Evolutionary conservation across 1,284 basidiomycete genomes (phyloP).

Genomic region (Melampsora medusae): DNA sequence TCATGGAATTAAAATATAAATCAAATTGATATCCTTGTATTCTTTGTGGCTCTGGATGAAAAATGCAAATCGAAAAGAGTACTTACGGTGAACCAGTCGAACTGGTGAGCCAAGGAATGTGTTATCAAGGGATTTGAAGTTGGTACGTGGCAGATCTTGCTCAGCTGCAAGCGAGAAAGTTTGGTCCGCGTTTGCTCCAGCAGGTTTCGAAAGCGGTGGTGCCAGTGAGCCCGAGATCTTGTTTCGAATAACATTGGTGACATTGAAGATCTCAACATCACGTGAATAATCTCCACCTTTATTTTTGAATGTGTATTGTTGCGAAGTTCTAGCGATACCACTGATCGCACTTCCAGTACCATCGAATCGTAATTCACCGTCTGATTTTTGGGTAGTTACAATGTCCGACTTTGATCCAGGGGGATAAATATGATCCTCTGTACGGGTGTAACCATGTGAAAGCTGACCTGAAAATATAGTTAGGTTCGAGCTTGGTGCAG

Average conservation of each 20-base stretch:
- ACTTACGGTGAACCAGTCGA: too few relatives aligned
- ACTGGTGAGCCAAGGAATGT: too few relatives aligned
- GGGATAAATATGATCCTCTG: background rate
- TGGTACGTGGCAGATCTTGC: too few relatives aligned
- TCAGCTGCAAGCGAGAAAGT: too few relatives aligned
- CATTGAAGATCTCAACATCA: slow-evolving; percentile 9
- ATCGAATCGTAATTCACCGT: slow-evolving; percentile 16
- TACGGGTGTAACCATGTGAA: slow-evolving; percentile 11
- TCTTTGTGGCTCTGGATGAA: too few relatives aligned
- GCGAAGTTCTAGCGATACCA: slow-evolving; percentile 24
- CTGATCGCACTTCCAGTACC: background rate
- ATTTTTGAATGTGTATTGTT: slow-evolving; percentile 22
- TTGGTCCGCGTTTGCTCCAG: too few relatives aligned
- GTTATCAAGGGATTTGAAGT: too few relatives aligned
- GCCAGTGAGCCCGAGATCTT: background rate
- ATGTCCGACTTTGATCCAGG: slow-evolving; percentile 8
- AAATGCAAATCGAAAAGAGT: too few relatives aligned
- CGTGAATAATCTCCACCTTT: background rate
- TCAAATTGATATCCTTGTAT: too few relatives aligned
- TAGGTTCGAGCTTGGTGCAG: background rate
- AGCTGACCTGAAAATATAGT: slow-evolving; percentile 14
- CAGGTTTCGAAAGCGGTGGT: background rate
- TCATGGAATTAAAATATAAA: too few relatives aligned
- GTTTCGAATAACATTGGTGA: slow-evolving; percentile 1
- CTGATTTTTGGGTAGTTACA: slow-evolving; percentile 17